These are phyloP conservation scores for Aspergillus phoenicis DNA, from an alignment of 2,329 filamentous ascomycete genomes.

Conservation along the genomic window DNA sequence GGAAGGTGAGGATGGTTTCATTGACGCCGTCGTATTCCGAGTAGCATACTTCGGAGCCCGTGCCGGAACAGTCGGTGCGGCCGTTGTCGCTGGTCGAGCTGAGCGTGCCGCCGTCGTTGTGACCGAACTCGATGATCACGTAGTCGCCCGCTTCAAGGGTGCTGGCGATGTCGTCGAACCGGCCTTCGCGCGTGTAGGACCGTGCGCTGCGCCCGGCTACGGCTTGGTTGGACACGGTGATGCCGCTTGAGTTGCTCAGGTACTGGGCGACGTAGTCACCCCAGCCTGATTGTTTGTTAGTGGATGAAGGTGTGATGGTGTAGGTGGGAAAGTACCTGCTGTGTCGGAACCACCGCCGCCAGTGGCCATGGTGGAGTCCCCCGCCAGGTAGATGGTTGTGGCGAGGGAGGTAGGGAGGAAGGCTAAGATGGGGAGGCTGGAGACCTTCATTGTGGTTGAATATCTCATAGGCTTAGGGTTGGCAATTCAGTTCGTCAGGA, in stretches of 20 bases:
- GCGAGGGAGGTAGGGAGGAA: constrained; percentile 25
- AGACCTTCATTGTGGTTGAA: neutral
- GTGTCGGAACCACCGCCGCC: constrained; percentile 26
- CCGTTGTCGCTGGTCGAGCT: constrained; percentile 57
- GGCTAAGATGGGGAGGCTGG: neutral
- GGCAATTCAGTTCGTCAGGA: neutral
- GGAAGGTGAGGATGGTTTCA: constrained; percentile 64
- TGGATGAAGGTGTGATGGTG: neutral
- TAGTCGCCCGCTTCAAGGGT: constrained; percentile 61
- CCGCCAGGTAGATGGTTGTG: constrained; percentile 35
- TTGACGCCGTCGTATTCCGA: constrained; percentile 54
- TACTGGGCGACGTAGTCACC: constrained; percentile 62
- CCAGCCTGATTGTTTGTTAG: constrained; percentile 54
- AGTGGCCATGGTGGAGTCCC: constrained; percentile 41
- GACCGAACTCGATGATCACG: constrained; percentile 71
- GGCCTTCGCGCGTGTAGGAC: constrained; percentile 67
- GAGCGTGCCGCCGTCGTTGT: constrained; percentile 69
- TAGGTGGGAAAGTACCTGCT: constrained; percentile 22
- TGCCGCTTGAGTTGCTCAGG: constrained; percentile 43
- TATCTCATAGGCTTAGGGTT: too few relatives aligned
- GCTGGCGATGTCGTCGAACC: constrained; percentile 61
- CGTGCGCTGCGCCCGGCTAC: constrained; percentile 67
- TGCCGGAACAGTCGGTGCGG: constrained; percentile 61
- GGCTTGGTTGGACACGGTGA: constrained; percentile 64
- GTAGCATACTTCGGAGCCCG: constrained; percentile 56